phyloP scores from a whole-genome alignment of 495 filamentous ascomycete genomes.

The Xylaria palmicola region DNA sequence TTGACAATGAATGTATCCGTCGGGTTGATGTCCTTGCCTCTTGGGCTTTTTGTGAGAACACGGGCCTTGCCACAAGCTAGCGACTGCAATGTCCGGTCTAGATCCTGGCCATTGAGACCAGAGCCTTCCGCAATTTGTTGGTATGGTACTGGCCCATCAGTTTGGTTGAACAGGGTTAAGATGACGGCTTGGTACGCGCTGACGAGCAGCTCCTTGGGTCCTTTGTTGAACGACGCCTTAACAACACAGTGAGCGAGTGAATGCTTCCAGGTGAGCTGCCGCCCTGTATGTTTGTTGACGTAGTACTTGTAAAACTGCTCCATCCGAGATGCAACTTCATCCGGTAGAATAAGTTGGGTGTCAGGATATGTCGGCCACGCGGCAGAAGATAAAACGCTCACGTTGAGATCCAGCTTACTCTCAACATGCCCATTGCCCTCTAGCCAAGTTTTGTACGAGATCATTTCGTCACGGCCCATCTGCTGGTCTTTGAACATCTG shows the following conservation, averaged over 20 bases:
- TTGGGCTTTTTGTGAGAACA: constrained; percentile 83
- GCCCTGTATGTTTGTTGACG: constrained; percentile 78
- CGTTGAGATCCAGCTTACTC: constrained; percentile 70
- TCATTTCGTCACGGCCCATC: constrained; percentile 80
- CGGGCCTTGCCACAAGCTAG: constrained; percentile 86
- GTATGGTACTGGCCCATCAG: constrained; percentile 54
- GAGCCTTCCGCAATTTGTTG: constrained; percentile 66
- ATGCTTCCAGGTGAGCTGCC: constrained; percentile 89
- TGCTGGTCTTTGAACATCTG: constrained; percentile 99
- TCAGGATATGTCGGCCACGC: constrained; percentile 94
- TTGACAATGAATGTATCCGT: constrained; percentile 85
- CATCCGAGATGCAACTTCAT: constrained; percentile 65
- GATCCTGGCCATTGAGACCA: constrained; percentile 64
- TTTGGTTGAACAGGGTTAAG: constrained; percentile 84
- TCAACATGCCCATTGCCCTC: constrained; percentile 47
- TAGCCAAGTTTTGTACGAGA: constrained; percentile 61
- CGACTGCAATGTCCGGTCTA: constrained; percentile 88
- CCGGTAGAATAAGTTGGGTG: constrained; percentile 70
- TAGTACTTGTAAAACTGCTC: constrained; percentile 79
- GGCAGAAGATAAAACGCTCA: constrained; percentile 79
- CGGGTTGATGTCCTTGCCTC: constrained; percentile 71
- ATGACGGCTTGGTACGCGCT: constrained; percentile 90
- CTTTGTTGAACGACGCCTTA: constrained; percentile 71
- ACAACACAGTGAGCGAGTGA: constrained; percentile 84
- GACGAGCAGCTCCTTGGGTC: constrained; percentile 81